Evolutionary conservation across 2,329 filamentous ascomycete genomes (phyloP).

Genomic region (Neocatenulostroma microsporum): DNA sequence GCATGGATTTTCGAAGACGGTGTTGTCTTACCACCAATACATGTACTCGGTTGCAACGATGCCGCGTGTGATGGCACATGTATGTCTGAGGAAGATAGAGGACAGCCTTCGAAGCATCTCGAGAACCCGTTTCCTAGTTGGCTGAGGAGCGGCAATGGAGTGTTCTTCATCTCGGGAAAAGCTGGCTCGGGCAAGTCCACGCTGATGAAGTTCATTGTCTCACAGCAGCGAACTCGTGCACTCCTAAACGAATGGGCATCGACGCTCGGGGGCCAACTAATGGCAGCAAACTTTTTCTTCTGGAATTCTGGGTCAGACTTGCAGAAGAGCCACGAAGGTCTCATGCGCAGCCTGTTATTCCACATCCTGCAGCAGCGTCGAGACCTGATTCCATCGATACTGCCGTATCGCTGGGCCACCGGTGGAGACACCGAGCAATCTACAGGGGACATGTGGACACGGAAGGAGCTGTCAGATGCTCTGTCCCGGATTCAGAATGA

Average conservation of each 20-base stretch:
- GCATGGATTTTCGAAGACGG: no score
- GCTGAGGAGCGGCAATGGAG: slow-evolving; percentile 3
- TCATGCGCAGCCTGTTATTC: slow-evolving; percentile 3
- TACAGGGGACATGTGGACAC: not conserved
- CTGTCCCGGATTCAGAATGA: not conserved
- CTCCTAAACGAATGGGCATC: slow-evolving; percentile 7
- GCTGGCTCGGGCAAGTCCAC: slow-evolving; percentile 16
- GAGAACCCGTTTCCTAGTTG: no score
- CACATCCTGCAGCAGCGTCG: not conserved
- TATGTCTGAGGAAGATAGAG: no score
- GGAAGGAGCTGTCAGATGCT: not conserved
- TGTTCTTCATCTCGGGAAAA: slow-evolving; percentile 18
- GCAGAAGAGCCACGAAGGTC: slow-evolving; percentile 4
- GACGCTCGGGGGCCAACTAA: no score
- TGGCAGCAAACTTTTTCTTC: slow-evolving; percentile 4
- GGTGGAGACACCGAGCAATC: no score
- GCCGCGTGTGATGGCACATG: no score
- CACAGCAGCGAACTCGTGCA: not conserved
- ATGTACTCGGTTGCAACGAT: no score
- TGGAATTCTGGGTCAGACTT: not conserved
- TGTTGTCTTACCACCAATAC: no score
- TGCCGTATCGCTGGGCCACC: not conserved
- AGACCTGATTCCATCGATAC: slow-evolving; percentile 1
- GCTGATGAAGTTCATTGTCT: slow-evolving; percentile 9
- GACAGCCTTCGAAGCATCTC: no score